Base-by-base conservation (phyloP, 192 early-diverging fungal genomes). In the Linnemannia schmuckeri region DNA sequence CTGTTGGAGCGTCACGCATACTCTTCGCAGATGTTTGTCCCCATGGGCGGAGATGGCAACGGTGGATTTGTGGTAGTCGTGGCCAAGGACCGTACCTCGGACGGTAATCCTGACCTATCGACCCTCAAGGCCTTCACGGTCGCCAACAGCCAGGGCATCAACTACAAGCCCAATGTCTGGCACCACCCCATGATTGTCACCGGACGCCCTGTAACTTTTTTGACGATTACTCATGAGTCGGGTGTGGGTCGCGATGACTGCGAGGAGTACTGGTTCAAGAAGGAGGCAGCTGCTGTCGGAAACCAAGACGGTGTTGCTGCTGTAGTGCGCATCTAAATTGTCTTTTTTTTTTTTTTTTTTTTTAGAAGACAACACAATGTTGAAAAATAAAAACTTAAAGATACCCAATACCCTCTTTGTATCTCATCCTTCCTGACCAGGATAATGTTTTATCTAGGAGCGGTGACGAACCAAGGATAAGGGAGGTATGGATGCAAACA, bases 11-110 rank as follows among this genome's bases (percentile, higher is more conserved):
- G 96, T 20, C 97, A 98, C 76, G 91, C 93, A 30, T 95, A 94
- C 90, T 96, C 95, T 44, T 93, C 95, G 1, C 97, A 97, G 85
- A 89, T 94, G 42, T 98, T 98, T 90, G 92, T 97, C 75, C 97
- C 97, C 12, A 95, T 98, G 91, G 88, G 83, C 18, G 79, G 77
- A 40, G 85, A 87, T 13, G 80, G 78, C 42, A 88, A 89, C 27
- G 76, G 90, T 24, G 90, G 85, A 52, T 98, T 97, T 80, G 89
- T 98, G 52, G 94, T 97, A 1, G 91, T 96, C 46, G 97, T 98
- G 13, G 96, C 96, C 44, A 88, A 92, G 77, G 96, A 96, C 79
- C 92, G 94, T 6, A 35, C 47, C 15, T 49, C 61, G 75, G 93
- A 93, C 46, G 95, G 96, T 70, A 91, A 78, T 61, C 97, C 97